Evolutionary conservation across 2,329 filamentous ascomycete species (phyloP), one percentile per base, ranked within the genome.

Genomic region (Xylaria sp.): DNA sequence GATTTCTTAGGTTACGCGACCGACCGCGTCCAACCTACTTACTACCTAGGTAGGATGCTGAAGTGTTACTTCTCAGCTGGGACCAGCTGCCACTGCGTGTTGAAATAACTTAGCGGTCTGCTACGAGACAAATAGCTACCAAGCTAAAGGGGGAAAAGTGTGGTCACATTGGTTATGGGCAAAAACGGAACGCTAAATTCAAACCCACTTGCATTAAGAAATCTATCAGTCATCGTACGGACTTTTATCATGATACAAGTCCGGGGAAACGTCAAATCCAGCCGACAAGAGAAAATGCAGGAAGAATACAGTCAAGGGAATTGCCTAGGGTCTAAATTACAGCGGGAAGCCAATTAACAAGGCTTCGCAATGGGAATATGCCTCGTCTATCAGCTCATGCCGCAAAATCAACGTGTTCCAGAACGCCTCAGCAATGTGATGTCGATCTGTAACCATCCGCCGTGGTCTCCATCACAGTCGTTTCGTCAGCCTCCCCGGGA

Each of bases 321-420:
- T 86, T 85, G 85, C 85, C 81, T 84, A 84, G 82, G 82, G 84
- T 86, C 87, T 87, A 88, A 86, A 87, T 87, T 88, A 88, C 86
- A 88, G 83, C 85, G 86, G 85, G 81, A 80, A 78, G 77, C 77
- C 68, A 74, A 79, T 83, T 82, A 81, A 82, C 82, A 82, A 79
- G 84, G 82, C 83, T 81, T 81, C 80, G 79, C 80, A 81, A 73
- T 80, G 65, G 69, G 68, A 79, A 77, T 78, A 81, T 75, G 74
- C 75, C 75, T 74, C 68, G 71, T 75, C 73, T 73, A 71, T 75
- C 70, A 73, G 68, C 70, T 72, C 69, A 72, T 65, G 69, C 77
- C 78, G 78, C 78, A 77, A 78, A 78, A 75, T 78, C 74, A 75
- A 77, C 76, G 73, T 78, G 76, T 77, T 75, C 77, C 77, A 78